Evolutionary conservation across 148 eudicot species (phyloP), one percentile per base, ranked within the genome.

Genomic region (Amaranthus hypochondriacus): DNA sequence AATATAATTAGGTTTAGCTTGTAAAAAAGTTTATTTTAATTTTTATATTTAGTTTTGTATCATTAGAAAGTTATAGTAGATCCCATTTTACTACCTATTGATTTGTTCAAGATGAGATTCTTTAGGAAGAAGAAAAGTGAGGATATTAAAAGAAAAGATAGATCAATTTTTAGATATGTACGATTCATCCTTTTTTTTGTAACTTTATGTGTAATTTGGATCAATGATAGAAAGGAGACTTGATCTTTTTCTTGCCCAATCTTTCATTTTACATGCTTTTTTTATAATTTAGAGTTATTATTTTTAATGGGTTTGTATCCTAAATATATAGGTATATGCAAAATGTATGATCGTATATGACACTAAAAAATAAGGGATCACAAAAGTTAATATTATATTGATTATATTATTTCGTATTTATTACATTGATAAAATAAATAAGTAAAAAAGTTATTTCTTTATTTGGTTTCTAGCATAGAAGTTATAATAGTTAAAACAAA

Each of bases 101-200:
- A 74, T 74, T 54, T 7, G 56, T 55, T 51, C 78, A 61, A 68
- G 75, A 63, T 74, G 58, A 51, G 74, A 70, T 56, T 67, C 75
- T 79, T 79, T 70, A 75, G 66, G 55, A 64, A 15, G 18, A 66
- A 79, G 71, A 62, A 69, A 75, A 75, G 71, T 70, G 67, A 70
- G 21, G 66, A 62, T 74, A 52, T 73, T n/a, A 48, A 6, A 56
- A 73, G 18, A 46, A 43, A 42, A 46, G 70, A 68, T 44, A 70
- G 61, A 66, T 72, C 48, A 49, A 13, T 10, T 67, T 56, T 78
- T 59, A 47, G 63, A 69, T 10, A 46, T 69, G 70, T 78, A 69
- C 59, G 54, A 47, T 73, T 78, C 62, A 14, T 71, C 54, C 18
- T 52, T 56, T 50, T 75, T 10, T 49, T 74, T 49, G 28, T 47